Evolutionary conservation across 352 stramenopile species (phyloP).

Genomic region (Plasmopara halstedii): DNA sequence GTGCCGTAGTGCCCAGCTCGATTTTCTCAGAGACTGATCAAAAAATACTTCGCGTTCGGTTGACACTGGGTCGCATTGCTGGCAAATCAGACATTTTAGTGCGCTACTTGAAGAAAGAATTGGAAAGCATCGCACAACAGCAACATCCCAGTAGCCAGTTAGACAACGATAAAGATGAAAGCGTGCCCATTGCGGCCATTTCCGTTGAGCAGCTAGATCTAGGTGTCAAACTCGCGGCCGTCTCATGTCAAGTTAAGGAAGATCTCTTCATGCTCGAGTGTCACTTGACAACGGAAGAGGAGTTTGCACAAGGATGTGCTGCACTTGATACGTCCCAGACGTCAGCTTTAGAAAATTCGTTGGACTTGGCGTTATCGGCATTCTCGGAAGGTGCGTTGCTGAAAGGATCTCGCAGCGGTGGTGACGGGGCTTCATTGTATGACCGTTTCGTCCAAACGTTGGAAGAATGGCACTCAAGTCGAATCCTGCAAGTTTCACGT

Average conservation of each 20-base stretch:
- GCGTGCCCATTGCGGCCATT: conserved; percentile 6
- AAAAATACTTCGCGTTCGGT: conserved; percentile 59
- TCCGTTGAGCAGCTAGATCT: conserved; percentile 49
- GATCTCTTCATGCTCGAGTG: conserved; percentile 72
- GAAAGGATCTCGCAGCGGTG: conserved; percentile 9
- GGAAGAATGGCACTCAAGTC: conserved; percentile 47
- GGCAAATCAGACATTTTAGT: conserved; percentile 68
- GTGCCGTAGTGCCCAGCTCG: conserved; percentile 52
- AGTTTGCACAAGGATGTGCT: conserved; percentile 35
- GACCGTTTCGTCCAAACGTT: conserved; percentile 43
- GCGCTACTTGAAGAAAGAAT: conserved; percentile 55
- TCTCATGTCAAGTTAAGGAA: conserved; percentile 58
- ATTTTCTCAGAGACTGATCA: conserved; percentile 73
- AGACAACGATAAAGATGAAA: conserved; percentile 32
- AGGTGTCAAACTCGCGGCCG: conserved; percentile 46
- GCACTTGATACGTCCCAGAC: conserved; percentile 41
- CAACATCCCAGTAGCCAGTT: conserved; percentile 5
- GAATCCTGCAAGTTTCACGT: conserved; percentile 13
- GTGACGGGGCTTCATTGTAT: conserved; percentile 34
- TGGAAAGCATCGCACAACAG: conserved; percentile 36
- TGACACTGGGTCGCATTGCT: conserved; percentile 52
- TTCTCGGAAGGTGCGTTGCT: conserved; percentile 56
- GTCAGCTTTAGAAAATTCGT: conserved; percentile 33
- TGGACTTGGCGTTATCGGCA: conserved; percentile 50
- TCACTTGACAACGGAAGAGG: conserved; percentile 58